Percentiles rank a stretch among this genome's conserved stretches.
These are phyloP conservation scores for Rubia yunnanensis DNA, from an alignment of 257 asterid species.

Conservation along the genomic window DNA sequence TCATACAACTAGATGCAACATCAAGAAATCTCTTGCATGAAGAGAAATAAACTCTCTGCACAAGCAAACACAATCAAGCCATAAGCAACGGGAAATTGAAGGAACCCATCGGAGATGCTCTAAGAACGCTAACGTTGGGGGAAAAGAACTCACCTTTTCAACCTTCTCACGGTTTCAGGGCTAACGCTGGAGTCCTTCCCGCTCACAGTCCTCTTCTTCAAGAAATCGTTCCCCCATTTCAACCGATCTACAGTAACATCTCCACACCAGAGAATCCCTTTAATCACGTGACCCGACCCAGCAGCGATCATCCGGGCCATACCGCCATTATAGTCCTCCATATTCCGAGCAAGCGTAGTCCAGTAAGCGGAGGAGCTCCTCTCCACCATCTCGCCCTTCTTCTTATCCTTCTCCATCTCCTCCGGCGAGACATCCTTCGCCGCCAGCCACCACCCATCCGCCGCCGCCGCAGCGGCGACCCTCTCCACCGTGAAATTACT, in stretches of 20 bases:
- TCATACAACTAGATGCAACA: background rate
- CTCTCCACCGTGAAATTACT: conserved; percentile 60
- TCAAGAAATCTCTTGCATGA: background rate
- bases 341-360: conserved; percentile 90
- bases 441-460: conserved; percentile 51
- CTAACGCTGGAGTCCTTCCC: conserved; percentile 41
- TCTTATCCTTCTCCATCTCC: conserved; percentile 47
- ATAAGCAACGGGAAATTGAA: no score
- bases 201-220: conserved; percentile 49
- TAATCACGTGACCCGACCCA: conserved; percentile 77
- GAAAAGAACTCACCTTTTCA: conserved; percentile 55
- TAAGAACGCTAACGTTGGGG: no score
- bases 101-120: no score
- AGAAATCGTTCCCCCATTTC: conserved; percentile 68
- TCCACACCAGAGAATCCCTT: conserved; percentile 93
- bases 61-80: background rate
- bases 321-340: conserved; percentile 77
- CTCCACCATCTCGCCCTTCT: conserved; percentile 56
- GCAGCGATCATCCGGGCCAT: conserved; percentile 66
- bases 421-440: conserved; percentile 50
- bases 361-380: conserved; percentile 77
- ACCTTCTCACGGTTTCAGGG: conserved; percentile 50
- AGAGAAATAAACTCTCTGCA: background rate
- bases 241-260: conserved; percentile 75
- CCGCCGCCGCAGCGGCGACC: conserved; percentile 34